Conservation (phyloP, 2,329 filamentous ascomycete genomes). For the Aspergillus luchuensis region DNA sequence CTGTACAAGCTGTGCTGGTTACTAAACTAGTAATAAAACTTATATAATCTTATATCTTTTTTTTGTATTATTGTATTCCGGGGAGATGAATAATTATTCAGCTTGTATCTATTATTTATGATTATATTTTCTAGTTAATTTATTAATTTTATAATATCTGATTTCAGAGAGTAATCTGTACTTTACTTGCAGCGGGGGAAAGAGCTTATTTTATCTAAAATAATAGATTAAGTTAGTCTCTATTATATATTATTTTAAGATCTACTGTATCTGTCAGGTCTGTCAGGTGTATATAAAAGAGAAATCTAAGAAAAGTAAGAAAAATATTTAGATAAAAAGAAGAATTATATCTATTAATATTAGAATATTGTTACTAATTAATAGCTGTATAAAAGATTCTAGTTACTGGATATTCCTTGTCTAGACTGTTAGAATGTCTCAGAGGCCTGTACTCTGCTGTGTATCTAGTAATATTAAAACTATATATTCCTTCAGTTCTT, state of each 20-base stretch:
- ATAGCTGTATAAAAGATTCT: conserved; percentile 11
- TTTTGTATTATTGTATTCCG: conserved; percentile 24
- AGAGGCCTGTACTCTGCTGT: conserved; percentile 6
- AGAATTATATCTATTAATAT: background rate
- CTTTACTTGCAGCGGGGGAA: background rate
- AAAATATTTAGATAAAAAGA: background rate
- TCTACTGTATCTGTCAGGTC: too few relatives aligned
- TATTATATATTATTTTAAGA: too few relatives aligned
- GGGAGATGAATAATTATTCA: background rate
- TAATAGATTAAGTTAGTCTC: background rate
- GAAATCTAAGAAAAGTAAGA: background rate
- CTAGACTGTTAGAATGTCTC: background rate
- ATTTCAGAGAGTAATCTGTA: background rate
- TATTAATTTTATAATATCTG: conserved; percentile 8
- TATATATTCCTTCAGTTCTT: conserved; percentile 12
- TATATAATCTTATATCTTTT: conserved; percentile 21
- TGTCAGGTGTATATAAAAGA: background rate
- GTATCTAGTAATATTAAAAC: conserved; percentile 8
- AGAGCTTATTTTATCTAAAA: background rate
- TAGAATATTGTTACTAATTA: background rate
- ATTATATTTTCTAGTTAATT: conserved; percentile 17
- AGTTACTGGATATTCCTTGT: background rate
- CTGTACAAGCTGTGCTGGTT: conserved; percentile 21
- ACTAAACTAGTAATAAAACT: conserved; percentile 11
- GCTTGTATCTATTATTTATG: conserved; percentile 13